phyloP scores from a whole-genome alignment of 345 rosid species.

The Linum usitatissimum region DNA sequence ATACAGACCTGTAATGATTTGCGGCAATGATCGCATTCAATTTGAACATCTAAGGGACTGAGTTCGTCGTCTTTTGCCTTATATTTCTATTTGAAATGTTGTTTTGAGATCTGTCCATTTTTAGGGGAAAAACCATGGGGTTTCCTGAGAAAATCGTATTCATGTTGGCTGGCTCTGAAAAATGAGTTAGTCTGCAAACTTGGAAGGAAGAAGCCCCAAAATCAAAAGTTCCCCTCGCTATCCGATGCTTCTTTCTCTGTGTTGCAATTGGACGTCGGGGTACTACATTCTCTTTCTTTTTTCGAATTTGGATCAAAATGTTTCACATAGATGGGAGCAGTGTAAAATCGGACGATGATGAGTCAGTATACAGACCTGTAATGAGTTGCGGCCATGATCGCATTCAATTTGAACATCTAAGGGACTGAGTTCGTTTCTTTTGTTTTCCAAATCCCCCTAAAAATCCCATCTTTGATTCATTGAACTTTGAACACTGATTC shows the following conservation, averaged over 20 bases:
- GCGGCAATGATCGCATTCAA: conserved; percentile 71
- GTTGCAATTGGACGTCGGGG: conserved; percentile 45
- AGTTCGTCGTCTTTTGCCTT: conserved; percentile 19
- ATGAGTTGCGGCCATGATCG: conserved; percentile 83
- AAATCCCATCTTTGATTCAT: too few relatives aligned
- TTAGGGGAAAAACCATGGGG: not conserved
- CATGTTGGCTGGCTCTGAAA: not conserved
- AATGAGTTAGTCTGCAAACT: not conserved
- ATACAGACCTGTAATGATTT: conserved; percentile 91
- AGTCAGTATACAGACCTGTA: conserved; percentile 80
- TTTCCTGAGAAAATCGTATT: not conserved
- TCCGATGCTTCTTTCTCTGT: conserved; percentile 20
- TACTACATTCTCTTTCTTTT: conserved; percentile 20
- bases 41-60: conserved; percentile 97
- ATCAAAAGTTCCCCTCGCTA: conserved; percentile 49
- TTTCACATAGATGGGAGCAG: too few relatives aligned
- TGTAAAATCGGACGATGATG: conserved; percentile 40
- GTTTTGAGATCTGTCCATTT: not conserved
- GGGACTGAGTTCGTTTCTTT: conserved; percentile 55
- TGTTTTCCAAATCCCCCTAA: too few relatives aligned
- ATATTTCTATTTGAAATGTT: not conserved
- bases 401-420: conserved; percentile 68
- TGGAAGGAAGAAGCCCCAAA: conserved; percentile 17
- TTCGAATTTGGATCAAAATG: too few relatives aligned
- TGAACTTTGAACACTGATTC: too few relatives aligned